phyloP scores from a whole-genome alignment of 495 filamentous ascomycete species.

The Neurospora tetraspora region DNA sequence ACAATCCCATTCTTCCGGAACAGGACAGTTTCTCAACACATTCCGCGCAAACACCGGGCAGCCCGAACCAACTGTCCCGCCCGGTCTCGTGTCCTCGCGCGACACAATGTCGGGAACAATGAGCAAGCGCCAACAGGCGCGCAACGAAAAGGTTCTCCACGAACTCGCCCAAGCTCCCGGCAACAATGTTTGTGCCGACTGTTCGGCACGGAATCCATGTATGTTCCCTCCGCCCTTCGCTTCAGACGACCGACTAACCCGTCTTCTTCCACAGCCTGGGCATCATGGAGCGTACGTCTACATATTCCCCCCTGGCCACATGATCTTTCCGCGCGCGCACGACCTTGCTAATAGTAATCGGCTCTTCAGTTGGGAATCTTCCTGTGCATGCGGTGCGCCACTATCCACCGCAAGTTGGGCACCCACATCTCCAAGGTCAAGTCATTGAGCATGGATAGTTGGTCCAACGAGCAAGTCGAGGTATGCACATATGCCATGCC shows the following conservation, averaged over 20 bases:
- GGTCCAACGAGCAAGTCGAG: constrained; percentile 92
- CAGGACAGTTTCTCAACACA: not conserved
- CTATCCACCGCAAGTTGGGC: constrained; percentile 90
- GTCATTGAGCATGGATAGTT: constrained; percentile 94
- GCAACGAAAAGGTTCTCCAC: constrained; percentile 86
- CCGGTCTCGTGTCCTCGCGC: constrained; percentile 8
- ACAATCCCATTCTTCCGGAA: not conserved
- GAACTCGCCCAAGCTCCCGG: constrained; percentile 87
- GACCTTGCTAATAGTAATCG: constrained; percentile 8
- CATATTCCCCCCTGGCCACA: not conserved
- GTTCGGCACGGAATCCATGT: constrained; percentile 87
- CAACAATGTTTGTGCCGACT: constrained; percentile 94
- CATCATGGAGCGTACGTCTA: constrained; percentile 88
- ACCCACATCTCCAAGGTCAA: constrained; percentile 98
- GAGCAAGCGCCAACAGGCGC: constrained; percentile 93
- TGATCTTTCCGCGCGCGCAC: not conserved
- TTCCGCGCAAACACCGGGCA: not conserved
- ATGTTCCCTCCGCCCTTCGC: constrained; percentile 25
- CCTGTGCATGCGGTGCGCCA: constrained; percentile 94
- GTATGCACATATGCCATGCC: constrained; percentile 37
- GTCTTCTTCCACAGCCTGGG: constrained; percentile 62
- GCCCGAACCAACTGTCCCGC: not conserved
- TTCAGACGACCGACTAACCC: constrained; percentile 9
- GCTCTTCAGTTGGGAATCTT: constrained; percentile 74
- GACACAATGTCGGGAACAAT: constrained; percentile 37